Base-by-base conservation (phyloP, 23 red algal species). In the Gracilaria gracilis region DNA sequence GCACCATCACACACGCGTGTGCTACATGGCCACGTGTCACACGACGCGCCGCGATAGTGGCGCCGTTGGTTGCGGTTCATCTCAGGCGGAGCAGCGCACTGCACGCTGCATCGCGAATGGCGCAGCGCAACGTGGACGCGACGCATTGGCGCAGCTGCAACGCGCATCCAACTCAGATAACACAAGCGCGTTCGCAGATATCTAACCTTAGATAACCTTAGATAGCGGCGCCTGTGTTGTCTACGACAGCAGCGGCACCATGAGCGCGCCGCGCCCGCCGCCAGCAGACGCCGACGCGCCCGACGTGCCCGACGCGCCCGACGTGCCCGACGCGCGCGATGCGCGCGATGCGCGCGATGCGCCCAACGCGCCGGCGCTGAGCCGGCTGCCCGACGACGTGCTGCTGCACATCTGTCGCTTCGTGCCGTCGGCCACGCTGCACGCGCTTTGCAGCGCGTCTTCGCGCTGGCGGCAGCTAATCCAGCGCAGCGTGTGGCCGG, bases 331-430 rank as follows among this genome's bases (percentile, higher is more conserved):
- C n/a, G n/a, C n/a, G n/a, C n/a, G n/a, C n/a, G n/a, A n/a, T n/a
- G n/a, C n/a, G n/a, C n/a, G n/a, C n/a, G n/a, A n/a, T n/a, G n/a
- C n/a, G n/a, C n/a, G n/a, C n/a, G n/a, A n/a, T n/a, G n/a, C n/a
- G n/a, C n/a, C n/a, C n/a, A n/a, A n/a, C n/a, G n/a, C n/a, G n/a
- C n/a, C n/a, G 31, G 27, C 17, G 7, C 72, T 77, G 7, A 27
- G 13, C 38, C 20, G 25, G 13, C 70, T 88, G 9, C 84, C 84
- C 15, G 17, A 75, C 24, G 84, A 88, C 54, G 46, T 88, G n/a
- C 71, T 88, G 21, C 71, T 88, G 12, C 47, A 29, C 5, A 88
- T 88, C 39, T 74, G 66, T 54, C 16, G 61, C 37, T 64, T 61
- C 20, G 12, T 72, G 13, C 23, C 39, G 4, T 20, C 84, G 2